Evolutionary conservation across 2,329 filamentous ascomycete genomes (phyloP).

Genomic region (Lasiodiplodia gonubiensis): DNA sequence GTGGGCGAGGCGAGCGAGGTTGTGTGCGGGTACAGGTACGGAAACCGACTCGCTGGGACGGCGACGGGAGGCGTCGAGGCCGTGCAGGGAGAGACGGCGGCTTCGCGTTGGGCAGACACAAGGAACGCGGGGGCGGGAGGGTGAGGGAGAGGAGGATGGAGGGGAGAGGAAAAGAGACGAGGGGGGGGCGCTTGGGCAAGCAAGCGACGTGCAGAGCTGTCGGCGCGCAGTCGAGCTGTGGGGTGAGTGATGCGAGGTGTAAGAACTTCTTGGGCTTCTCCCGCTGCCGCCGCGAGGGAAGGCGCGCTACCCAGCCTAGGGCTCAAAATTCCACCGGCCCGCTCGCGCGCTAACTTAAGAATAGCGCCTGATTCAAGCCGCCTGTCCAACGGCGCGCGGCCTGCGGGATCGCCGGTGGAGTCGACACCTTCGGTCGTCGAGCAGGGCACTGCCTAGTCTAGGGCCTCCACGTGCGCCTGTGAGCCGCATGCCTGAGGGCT

Average conservation of each 20-base stretch:
- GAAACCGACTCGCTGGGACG: slow-evolving; percentile 27
- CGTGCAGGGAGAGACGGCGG: slow-evolving; percentile 8
- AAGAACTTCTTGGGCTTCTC: slow-evolving; percentile 24
- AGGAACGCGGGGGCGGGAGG: slow-evolving; percentile 36
- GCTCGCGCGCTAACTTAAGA: slow-evolving; percentile 17
- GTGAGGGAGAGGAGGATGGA: slow-evolving; percentile 41
- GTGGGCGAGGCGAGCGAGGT: slow-evolving; percentile 26
- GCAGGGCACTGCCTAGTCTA: slow-evolving; percentile 25
- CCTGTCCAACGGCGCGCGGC: slow-evolving; percentile 25
- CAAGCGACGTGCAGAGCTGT: slow-evolving; percentile 28
- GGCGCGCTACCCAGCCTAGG: slow-evolving; percentile 22
- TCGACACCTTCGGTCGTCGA: background rate
- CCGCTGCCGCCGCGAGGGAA: slow-evolving; percentile 21
- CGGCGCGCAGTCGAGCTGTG: slow-evolving; percentile 27
- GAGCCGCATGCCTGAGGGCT: slow-evolving; percentile 26
- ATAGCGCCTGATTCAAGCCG: slow-evolving; percentile 14
- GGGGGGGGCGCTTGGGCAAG: slow-evolving; percentile 20
- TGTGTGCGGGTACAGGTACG: slow-evolving; percentile 21
- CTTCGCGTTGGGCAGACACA: slow-evolving; percentile 28
- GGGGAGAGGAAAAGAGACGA: slow-evolving; percentile 32
- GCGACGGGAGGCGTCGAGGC: slow-evolving; percentile 29
- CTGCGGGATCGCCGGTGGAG: slow-evolving; percentile 25
- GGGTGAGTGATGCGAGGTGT: slow-evolving; percentile 28
- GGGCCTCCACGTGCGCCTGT: slow-evolving; percentile 18
- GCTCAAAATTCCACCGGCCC: slow-evolving; percentile 25